phyloP scores from a whole-genome alignment of 2,329 filamentous ascomycete species.

The Teratosphaeria viscida region DNA sequence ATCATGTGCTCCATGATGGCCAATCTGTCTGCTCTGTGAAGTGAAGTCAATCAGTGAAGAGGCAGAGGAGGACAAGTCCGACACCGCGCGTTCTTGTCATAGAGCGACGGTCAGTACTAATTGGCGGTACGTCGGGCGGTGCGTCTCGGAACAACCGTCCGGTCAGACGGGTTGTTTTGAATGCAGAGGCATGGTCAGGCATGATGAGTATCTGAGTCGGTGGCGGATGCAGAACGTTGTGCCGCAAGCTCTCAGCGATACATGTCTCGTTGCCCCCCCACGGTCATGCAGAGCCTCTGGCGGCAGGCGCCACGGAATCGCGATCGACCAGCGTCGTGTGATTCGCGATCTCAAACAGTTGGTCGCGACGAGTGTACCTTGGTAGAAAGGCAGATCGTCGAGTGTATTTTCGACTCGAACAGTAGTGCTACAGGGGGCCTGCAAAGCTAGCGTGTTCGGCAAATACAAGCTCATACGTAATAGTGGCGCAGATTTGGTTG shows the following conservation, averaged over 20 bases:
- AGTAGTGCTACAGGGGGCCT: no score
- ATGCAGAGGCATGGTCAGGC: neutral
- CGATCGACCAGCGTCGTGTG: no score
- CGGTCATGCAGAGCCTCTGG: neutral
- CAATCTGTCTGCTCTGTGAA: neutral
- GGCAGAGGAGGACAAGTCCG: neutral
- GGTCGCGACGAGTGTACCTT: no score
- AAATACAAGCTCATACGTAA: no score
- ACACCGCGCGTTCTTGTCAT: neutral
- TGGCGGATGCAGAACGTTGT: neutral
- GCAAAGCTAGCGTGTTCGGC: no score
- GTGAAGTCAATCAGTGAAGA: neutral
- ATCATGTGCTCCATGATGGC: neutral
- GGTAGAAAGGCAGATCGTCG: no score
- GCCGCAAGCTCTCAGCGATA: no score
- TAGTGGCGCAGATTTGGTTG: no score
- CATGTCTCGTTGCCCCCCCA: no score
- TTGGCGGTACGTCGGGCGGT: neutral
- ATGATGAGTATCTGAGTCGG: neutral
- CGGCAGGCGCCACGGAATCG: neutral
- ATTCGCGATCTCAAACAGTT: neutral
- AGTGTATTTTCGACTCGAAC: no score
- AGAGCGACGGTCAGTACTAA: neutral
- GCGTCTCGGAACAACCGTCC: neutral
- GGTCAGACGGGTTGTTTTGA: neutral